Conservation (phyloP, 768 basidiomycete genomes). For the Bullera alba region DNA sequence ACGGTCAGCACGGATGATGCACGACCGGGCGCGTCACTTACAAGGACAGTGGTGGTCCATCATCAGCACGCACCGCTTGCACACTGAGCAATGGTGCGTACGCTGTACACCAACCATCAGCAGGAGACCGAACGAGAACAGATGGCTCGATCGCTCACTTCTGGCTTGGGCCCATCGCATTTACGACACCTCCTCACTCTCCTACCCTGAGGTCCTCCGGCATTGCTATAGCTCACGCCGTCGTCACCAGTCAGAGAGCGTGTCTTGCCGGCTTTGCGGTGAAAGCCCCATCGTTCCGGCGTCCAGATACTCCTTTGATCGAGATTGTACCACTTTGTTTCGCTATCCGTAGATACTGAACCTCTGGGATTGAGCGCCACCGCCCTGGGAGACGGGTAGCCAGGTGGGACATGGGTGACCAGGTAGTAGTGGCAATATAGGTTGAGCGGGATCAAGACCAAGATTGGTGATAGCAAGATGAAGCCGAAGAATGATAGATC, state of each 20-base stretch:
- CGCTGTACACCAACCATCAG: conserved; percentile 53
- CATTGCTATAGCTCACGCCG: not conserved
- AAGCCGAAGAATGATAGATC: conserved; percentile 57
- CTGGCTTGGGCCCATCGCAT: conserved; percentile 65
- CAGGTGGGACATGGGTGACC: conserved; percentile 71
- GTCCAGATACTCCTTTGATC: conserved; percentile 54
- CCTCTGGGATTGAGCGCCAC: conserved; percentile 5
- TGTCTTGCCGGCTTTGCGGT: conserved; percentile 5
- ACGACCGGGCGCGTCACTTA: conserved; percentile 19
- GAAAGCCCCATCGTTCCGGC: conserved; percentile 27
- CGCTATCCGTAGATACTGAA: conserved; percentile 4
- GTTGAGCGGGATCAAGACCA: conserved; percentile 69
- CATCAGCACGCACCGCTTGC: conserved; percentile 71
- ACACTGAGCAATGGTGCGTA: conserved; percentile 87
- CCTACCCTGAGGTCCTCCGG: conserved; percentile 44
- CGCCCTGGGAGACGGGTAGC: conserved; percentile 53
- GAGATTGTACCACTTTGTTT: conserved; percentile 33
- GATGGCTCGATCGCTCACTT: conserved; percentile 61
- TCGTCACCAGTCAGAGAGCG: not conserved
- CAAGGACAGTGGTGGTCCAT: conserved; percentile 49
- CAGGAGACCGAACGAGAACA: conserved; percentile 1
- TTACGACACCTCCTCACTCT: conserved; percentile 59
- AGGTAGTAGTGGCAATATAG: conserved; percentile 76
- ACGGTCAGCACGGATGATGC: not conserved
- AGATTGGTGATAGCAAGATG: conserved; percentile 54